Evolutionary conservation across 805 yeast genomes (phyloP).

Genomic region (Pichia cabralensis): DNA sequence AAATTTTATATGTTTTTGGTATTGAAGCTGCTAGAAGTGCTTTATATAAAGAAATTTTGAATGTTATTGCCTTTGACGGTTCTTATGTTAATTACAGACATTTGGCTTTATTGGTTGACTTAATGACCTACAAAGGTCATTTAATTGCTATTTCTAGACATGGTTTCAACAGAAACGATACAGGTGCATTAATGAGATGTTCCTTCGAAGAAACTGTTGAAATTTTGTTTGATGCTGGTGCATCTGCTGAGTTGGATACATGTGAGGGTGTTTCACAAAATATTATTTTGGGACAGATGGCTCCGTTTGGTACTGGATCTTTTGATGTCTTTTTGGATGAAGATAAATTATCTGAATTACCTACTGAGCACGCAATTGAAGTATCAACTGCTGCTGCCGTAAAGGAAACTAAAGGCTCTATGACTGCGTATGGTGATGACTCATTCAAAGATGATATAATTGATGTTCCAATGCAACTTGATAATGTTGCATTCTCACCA

Average conservation of each 20-base stretch:
- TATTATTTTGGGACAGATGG: slow-evolving; percentile 95
- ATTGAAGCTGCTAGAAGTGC: slow-evolving; percentile 98
- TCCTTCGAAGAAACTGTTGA: slow-evolving; percentile 99
- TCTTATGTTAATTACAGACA: slow-evolving; percentile 98
- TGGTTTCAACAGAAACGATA: slow-evolving; percentile 96
- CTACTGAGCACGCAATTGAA: slow-evolving; percentile 34
- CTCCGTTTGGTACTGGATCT: slow-evolving; percentile 97
- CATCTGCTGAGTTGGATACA: slow-evolving; percentile 94
- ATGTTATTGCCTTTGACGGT: slow-evolving; percentile 99
- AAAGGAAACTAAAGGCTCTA: slow-evolving; percentile 61
- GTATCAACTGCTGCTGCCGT: slow-evolving; percentile 32
- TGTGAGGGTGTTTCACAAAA: slow-evolving; percentile 98
- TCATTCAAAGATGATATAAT: slow-evolving; percentile 56
- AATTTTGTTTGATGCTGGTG: slow-evolving; percentile 94
- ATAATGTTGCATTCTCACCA: slow-evolving; percentile 83
- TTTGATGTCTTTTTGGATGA: slow-evolving; percentile 95
- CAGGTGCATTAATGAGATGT: slow-evolving; percentile 99
- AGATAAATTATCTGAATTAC: slow-evolving; percentile 58
- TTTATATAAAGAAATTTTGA: slow-evolving; percentile 84
- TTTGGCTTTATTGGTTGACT: slow-evolving; percentile 94
- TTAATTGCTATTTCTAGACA: slow-evolving; percentile 98
- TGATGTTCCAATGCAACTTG: slow-evolving; percentile 34
- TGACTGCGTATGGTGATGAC: slow-evolving; percentile 78
- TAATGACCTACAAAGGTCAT: slow-evolving; percentile 97
- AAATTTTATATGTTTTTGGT: slow-evolving; percentile 88